Evolutionary conservation across 78 protist species (phyloP).

Genomic region (Emiliania huxleyi): DNA sequence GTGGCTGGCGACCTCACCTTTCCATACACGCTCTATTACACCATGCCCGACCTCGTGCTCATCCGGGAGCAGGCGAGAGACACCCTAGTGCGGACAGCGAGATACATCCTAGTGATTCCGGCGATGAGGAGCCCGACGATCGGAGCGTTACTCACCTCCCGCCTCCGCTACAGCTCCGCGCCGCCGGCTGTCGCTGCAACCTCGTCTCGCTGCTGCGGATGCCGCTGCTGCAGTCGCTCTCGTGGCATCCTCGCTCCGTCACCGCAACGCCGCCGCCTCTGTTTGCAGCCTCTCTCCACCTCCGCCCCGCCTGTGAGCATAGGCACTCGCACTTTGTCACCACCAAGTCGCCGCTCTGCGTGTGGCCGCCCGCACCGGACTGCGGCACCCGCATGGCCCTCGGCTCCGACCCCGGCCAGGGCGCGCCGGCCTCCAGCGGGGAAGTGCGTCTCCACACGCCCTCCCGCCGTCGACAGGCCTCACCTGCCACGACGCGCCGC

Average conservation of each 20-base stretch:
- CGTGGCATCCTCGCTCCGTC: background rate
- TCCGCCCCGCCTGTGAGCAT: too few relatives aligned
- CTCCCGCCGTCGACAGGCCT: too few relatives aligned
- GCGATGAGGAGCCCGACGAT: too few relatives aligned
- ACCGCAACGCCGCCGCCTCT: too few relatives aligned
- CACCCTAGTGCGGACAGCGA: too few relatives aligned
- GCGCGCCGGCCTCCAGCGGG: too few relatives aligned
- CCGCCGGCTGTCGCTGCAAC: background rate
- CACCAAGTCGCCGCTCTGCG: slow-evolving; percentile 11
- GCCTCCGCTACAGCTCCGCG: too few relatives aligned
- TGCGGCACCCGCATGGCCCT: background rate
- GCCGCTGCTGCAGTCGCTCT: background rate
- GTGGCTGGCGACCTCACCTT: background rate
- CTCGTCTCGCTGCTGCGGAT: background rate
- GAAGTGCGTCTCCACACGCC: too few relatives aligned
- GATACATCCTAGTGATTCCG: too few relatives aligned
- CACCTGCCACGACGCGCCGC: slow-evolving; percentile 12
- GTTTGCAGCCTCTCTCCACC: too few relatives aligned
- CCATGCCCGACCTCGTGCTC: slow-evolving; percentile 1
- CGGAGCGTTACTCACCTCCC: too few relatives aligned
- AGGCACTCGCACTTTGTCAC: background rate
- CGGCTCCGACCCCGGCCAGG: too few relatives aligned
- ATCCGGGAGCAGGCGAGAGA: background rate
- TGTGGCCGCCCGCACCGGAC: slow-evolving; percentile 3
- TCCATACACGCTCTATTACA: background rate